A percentile compares a stretch with the other conserved stretches of the same genome.
Evolutionary conservation across 73 alveolate species (phyloP).

Genomic region (Tetrahymena elliotti): DNA sequence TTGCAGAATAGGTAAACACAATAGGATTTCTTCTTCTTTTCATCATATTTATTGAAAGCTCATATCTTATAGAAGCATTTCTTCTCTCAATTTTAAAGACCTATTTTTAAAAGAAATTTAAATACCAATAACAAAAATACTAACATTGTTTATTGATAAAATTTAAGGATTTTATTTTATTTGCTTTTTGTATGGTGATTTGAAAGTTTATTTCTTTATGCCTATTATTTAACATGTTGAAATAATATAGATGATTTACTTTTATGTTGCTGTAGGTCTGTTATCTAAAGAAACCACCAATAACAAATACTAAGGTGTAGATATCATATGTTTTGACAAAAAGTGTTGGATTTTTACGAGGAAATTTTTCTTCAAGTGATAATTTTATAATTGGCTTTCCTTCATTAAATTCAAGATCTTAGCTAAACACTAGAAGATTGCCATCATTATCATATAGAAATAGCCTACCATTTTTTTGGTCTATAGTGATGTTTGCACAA

Average conservation of each 20-base stretch:
- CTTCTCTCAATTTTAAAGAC: neutral
- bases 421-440: neutral
- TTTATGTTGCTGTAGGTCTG: neutral
- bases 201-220: too few species aligned
- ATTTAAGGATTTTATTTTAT: too few species aligned
- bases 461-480: neutral
- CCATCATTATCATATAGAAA: neutral
- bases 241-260: too few species aligned
- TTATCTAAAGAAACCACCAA: neutral
- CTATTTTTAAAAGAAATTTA: neutral
- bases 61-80: neutral
- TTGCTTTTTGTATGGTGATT: too few species aligned
- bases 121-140: neutral
- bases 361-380: neutral
- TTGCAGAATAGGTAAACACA: neutral
- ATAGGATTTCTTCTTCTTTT: neutral
- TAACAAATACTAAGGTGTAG: neutral
- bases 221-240: too few species aligned
- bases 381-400: neutral
- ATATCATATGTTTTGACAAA: neutral
- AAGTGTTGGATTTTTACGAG: neutral
- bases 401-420: neutral
- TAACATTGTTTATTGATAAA: too few species aligned
- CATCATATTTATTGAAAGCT: neutral
- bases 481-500: neutral